Evolutionary conservation across 139 green algal genomes (phyloP), one percentile per base, ranked within the genome.

Genomic region (Marvania coccoides): DNA sequence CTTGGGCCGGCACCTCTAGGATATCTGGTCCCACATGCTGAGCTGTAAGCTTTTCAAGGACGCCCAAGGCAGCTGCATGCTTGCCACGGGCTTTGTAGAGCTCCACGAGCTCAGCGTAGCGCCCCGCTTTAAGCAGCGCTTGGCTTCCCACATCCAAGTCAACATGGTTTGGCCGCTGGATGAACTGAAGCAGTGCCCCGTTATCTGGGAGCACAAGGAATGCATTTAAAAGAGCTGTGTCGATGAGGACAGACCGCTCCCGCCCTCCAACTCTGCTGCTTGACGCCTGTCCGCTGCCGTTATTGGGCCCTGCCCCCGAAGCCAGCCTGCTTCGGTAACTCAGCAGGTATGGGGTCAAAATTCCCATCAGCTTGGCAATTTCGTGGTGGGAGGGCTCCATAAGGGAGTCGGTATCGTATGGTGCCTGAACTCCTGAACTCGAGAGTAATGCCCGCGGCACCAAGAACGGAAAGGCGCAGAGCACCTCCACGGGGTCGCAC

Each of bases 71-170:
- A 29, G 30, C 36, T 8, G 64, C 47, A 57, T 90, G 81, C 35
- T 59, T 61, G 8, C 70, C 71, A 31, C 68, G 71, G 15, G 46
- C 39, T 68, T 85, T 81, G 69, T 90, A 93, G 65, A 96, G 62
- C 12, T 83, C 82, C 14, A 90, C 82, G 45, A 96, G 83, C 81
- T 96, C 90, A 30, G 83, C 81, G 70, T 91, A 96, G 26, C 81
- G 76, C 14, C 88, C 84, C 3, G 23, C 26, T 19, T 35, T 58
- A 14, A 39, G 59, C 31, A 86, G 68, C 3, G 76, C 70, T 29
- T 59, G 12, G 51, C 76, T 72, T 0, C 82, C 81, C 53, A 83
- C 86, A 47, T 74, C 51, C 45, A 89, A 30, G 48, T 92, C 87
- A 4, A 90, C 68, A 37, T 61, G 69, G 62, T 94, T 91, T 24